phyloP scores from a whole-genome alignment of 2,329 filamentous ascomycete species.

The Anthostomella pinea region DNA sequence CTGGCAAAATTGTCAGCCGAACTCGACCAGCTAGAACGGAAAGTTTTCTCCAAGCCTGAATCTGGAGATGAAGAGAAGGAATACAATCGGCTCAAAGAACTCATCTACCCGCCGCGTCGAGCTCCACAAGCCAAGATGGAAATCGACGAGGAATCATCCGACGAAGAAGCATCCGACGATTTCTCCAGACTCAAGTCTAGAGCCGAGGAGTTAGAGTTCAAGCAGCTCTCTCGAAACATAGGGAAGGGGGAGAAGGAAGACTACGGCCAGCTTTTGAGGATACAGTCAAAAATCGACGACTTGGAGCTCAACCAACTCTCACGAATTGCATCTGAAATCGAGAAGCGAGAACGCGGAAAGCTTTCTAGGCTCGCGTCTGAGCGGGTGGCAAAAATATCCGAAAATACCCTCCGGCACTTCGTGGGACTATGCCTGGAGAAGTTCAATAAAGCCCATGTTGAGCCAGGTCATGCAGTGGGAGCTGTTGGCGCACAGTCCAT shows the following conservation, averaged over 20 bases:
- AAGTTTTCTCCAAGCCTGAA: constrained; percentile 8
- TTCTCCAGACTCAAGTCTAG: constrained; percentile 12
- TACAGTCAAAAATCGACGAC: constrained; percentile 11
- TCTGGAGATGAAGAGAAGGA: not conserved
- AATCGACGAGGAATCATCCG: too few species aligned
- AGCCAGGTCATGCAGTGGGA: constrained; percentile 93
- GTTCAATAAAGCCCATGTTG: constrained; percentile 85
- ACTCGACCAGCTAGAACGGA: constrained; percentile 8
- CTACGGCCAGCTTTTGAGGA: constrained; percentile 11
- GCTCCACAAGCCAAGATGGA: too few species aligned
- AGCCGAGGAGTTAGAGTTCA: constrained; percentile 15
- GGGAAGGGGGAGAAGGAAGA: constrained; percentile 16
- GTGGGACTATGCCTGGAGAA: constrained; percentile 81
- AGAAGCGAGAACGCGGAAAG: constrained; percentile 28
- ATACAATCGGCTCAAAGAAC: too few species aligned
- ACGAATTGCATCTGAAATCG: constrained; percentile 18
- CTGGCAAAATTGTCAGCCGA: constrained; percentile 11
- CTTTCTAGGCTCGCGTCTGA: constrained; percentile 42
- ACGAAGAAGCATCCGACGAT: constrained; percentile 7
- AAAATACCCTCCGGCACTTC: constrained; percentile 70
- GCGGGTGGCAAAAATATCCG: constrained; percentile 80
- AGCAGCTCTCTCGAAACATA: constrained; percentile 14
- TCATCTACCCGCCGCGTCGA: too few species aligned
- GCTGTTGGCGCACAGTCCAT: constrained; percentile 97
- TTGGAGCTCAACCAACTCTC: constrained; percentile 14